Evolutionary conservation across 2,329 filamentous ascomycete genomes (phyloP).

Genomic region (Aspergillus brasiliensis): DNA sequence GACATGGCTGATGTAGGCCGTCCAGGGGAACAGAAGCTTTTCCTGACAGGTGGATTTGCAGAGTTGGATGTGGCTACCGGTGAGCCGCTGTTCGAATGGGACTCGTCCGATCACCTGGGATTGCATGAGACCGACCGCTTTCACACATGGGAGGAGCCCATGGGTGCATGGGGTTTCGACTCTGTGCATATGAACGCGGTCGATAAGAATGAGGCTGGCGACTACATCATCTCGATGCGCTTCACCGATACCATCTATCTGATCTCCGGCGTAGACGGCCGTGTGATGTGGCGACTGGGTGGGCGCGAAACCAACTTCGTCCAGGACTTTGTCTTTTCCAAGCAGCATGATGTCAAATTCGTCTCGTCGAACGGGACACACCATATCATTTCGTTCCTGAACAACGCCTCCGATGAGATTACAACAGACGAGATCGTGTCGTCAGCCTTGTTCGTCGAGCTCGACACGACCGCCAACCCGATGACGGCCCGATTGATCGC

Average conservation of each 20-base stretch:
- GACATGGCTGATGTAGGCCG: constrained; percentile 27
- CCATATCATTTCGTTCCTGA: constrained; percentile 36
- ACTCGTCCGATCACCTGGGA: constrained; percentile 31
- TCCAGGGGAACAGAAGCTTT: constrained; percentile 26
- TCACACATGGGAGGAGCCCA: constrained; percentile 5
- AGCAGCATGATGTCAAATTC: constrained; percentile 42
- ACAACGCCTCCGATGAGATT: constrained; percentile 37
- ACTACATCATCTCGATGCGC: constrained; percentile 43
- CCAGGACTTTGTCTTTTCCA: constrained; percentile 37
- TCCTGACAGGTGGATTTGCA: constrained; percentile 35
- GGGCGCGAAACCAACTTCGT: constrained; percentile 32
- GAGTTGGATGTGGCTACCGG: constrained; percentile 38
- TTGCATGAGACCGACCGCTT: constrained; percentile 24
- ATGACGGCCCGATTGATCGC: constrained; percentile 31
- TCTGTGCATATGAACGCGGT: constrained; percentile 45
- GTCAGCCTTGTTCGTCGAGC: constrained; percentile 31
- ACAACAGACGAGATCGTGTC: constrained; percentile 30
- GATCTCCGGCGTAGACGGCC: constrained; percentile 36
- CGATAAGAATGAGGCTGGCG: constrained; percentile 40
- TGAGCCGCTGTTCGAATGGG: constrained; percentile 38
- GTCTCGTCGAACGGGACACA: constrained; percentile 30
- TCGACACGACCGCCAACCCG: constrained; percentile 28
- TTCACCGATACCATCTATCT: constrained; percentile 43
- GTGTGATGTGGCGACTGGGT: constrained; percentile 42
- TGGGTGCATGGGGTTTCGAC: constrained; percentile 28